A percentile compares a stretch with the other conserved stretches of the same genome.
Conservation (phyloP, 2,329 filamentous ascomycete genomes). For the Penicillium sp. region DNA sequence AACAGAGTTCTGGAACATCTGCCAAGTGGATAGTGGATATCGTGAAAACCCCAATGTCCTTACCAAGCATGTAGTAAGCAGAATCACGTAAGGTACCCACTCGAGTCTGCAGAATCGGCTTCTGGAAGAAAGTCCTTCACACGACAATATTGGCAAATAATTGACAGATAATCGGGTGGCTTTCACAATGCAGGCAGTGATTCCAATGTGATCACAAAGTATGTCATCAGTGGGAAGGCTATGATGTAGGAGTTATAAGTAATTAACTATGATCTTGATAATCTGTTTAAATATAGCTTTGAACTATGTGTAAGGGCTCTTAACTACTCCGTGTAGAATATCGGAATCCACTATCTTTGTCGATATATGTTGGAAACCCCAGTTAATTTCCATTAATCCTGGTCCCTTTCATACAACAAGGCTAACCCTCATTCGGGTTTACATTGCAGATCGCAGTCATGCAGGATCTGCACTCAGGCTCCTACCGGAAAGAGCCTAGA, state of each 20-base stretch:
- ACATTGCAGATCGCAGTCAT: too few relatives aligned
- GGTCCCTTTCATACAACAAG: too few relatives aligned
- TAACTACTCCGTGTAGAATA: too few relatives aligned
- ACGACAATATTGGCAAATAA: too few relatives aligned
- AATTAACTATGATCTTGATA: background rate
- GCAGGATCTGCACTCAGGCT: too few relatives aligned
- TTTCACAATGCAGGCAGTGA: too few relatives aligned
- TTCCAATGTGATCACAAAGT: too few relatives aligned
- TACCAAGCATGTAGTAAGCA: slow-evolving; percentile 3
- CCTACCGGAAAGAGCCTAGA: too few relatives aligned
- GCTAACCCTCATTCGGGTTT: too few relatives aligned
- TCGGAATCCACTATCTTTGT: background rate
- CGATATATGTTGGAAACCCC: background rate
- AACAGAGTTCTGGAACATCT: background rate
- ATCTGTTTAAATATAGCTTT: background rate
- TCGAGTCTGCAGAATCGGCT: background rate
- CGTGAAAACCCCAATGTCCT: background rate
- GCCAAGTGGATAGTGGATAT: background rate
- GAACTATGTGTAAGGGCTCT: background rate
- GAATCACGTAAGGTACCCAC: background rate
- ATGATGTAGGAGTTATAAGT: background rate
- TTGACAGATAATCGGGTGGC: background rate
- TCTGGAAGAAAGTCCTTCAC: background rate
- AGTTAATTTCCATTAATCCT: too few relatives aligned
- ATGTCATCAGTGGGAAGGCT: background rate